phyloP scores from a whole-genome alignment of 148 eudicot species.

The Drosera capensis region DNA sequence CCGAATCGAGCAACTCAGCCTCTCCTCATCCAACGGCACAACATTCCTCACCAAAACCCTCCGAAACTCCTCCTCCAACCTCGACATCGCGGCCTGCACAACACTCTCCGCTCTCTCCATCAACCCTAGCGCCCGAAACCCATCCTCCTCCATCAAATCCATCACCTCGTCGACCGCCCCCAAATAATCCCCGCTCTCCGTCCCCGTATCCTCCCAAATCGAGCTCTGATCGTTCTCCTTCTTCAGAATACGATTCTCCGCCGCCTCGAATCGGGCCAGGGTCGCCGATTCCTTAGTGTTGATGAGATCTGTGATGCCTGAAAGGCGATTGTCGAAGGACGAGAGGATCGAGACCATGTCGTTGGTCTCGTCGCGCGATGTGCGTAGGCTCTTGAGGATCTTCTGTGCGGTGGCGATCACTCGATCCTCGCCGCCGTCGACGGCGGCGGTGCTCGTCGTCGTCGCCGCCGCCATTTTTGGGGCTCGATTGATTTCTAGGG shows the following conservation, averaged over 20 bases:
- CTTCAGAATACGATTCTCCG: slow-evolving; percentile 38
- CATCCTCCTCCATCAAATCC: slow-evolving; percentile 22
- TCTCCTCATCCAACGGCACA: slow-evolving; percentile 45
- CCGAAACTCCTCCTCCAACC: slow-evolving; percentile 74
- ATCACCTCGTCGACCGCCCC: slow-evolving; percentile 49
- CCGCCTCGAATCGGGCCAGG: slow-evolving; percentile 24
- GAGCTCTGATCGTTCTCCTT: slow-evolving; percentile 14
- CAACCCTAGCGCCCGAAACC: slow-evolving; percentile 6
- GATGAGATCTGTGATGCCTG: slow-evolving; percentile 35
- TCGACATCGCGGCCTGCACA: slow-evolving; percentile 65
- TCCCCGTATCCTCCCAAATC: slow-evolving; percentile 15
- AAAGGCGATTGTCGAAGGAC: slow-evolving; percentile 68
- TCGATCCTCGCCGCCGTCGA: slow-evolving; percentile 48
- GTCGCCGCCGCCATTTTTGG: slow-evolving; percentile 3
- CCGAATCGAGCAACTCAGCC: slow-evolving; percentile 41
- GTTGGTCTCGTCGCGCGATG: slow-evolving; percentile 47
- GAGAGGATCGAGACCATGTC: slow-evolving; percentile 81
- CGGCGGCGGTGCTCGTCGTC: background rate
- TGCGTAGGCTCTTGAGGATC: slow-evolving; percentile 52
- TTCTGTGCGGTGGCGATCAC: slow-evolving; percentile 82
- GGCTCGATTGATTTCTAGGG: background rate
- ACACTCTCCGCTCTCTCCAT: slow-evolving; percentile 56
- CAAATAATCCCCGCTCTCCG: slow-evolving; percentile 34
- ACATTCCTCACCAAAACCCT: slow-evolving; percentile 27
- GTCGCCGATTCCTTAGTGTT: background rate